Evolutionary conservation across 2,329 filamentous ascomycete genomes (phyloP).

Genomic region (Orbilia oligospora): DNA sequence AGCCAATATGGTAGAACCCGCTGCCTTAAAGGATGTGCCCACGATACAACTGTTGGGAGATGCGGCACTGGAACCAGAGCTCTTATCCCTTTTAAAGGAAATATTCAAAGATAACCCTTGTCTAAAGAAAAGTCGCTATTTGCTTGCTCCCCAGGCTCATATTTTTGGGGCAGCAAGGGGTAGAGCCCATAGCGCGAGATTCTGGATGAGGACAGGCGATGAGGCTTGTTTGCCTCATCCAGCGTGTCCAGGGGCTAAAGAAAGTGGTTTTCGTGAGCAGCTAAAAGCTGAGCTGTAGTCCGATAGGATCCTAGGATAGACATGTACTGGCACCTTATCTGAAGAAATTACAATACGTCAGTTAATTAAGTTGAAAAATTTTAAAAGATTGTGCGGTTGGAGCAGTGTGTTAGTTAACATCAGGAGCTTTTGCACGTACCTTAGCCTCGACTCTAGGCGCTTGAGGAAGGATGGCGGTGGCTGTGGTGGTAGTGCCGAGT

Average conservation of each 20-base stretch:
- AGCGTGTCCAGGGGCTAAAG: not conserved
- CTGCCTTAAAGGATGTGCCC: not conserved
- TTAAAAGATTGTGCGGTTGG: too few species aligned
- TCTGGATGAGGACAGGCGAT: not conserved
- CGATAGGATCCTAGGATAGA: too few species aligned
- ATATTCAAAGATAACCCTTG: not conserved
- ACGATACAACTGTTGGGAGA: not conserved
- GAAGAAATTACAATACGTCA: too few species aligned
- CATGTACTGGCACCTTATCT: too few species aligned
- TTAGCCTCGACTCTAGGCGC: too few species aligned
- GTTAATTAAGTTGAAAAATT: too few species aligned
- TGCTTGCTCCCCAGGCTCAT: not conserved
- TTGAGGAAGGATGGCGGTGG: too few species aligned
- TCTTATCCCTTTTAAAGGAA: constrained; percentile 1
- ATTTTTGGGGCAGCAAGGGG: constrained; percentile 9
- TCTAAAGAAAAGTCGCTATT: not conserved
- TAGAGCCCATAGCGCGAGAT: not conserved
- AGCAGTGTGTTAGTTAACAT: too few species aligned
- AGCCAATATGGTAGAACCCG: not conserved
- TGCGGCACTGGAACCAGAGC: not conserved
- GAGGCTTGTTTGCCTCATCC: not conserved
- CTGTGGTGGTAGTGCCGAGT: too few species aligned
- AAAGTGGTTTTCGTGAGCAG: not conserved
- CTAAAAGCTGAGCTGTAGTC: constrained; percentile 2
- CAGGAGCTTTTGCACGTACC: too few species aligned